A percentile compares a stretch with the other conserved stretches of the same genome.
Conservation (phyloP, 805 yeast species). For the Cyberlindnera mrakii region DNA sequence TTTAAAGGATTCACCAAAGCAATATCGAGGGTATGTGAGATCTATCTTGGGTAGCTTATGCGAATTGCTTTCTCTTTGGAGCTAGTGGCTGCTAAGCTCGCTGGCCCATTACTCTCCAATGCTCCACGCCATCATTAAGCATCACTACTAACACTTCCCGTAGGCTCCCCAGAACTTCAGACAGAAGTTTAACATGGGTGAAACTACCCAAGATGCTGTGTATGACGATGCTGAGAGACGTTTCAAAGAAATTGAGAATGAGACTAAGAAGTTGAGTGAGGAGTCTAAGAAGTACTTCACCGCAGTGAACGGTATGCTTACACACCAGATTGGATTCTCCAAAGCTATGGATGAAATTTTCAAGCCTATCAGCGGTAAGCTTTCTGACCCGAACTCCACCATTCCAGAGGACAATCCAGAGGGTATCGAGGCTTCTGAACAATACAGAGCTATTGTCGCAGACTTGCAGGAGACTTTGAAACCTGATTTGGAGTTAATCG, state of each 20-base stretch:
- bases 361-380: conserved; percentile 90
- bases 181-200: conserved; percentile 89
- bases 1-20: conserved; percentile 83
- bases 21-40: conserved; percentile 44
- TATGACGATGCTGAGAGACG: conserved; percentile 95
- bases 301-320: conserved; percentile 91
- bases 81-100: no score
- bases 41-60: no score
- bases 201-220: conserved; percentile 73
- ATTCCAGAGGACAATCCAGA: conserved; percentile 94
- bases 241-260: conserved; percentile 84
- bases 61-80: no score
- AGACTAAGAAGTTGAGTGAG: conserved; percentile 82
- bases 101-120: no score
- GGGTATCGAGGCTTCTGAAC: conserved; percentile 92
- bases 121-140: neutral
- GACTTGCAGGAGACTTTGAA: conserved; percentile 81
- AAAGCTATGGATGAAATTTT: conserved; percentile 92
- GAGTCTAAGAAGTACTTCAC: conserved; percentile 86
- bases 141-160: conserved; percentile 2
- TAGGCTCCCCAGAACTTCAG: conserved; percentile 86
- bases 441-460: conserved; percentile 79
- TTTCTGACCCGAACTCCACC: conserved; percentile 82
- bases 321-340: conserved; percentile 92
- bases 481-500: conserved; percentile 91